Conservation (phyloP, 2,329 filamentous ascomycete genomes). For the Fusarium sp. region DNA sequence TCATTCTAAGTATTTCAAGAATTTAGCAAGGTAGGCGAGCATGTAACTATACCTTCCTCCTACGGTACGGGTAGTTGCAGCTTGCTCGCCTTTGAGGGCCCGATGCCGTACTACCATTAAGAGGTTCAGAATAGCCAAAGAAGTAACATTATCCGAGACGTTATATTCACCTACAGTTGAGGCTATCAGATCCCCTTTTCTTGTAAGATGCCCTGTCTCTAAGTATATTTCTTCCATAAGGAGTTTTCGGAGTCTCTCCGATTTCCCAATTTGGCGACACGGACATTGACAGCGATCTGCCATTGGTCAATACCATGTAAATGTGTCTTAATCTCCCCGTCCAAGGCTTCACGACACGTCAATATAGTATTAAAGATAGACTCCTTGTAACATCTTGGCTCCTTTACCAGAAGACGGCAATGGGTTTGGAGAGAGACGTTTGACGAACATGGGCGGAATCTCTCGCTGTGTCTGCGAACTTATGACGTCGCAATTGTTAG, state of each 20-base stretch:
- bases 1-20: neutral
- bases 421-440: neutral
- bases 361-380: neutral
- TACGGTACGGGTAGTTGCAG: slow-evolving; percentile 6
- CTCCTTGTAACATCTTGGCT: too few species aligned
- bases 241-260: slow-evolving; percentile 48
- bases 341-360: neutral
- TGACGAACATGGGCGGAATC: neutral
- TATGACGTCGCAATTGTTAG: neutral
- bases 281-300: neutral
- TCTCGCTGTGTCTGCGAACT: neutral
- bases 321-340: neutral
- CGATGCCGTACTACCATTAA: neutral
- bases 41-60: neutral
- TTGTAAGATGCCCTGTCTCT: neutral
- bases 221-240: slow-evolving; percentile 19
- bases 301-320: slow-evolving; percentile 32
- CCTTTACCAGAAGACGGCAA: neutral
- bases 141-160: neutral
- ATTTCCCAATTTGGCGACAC: slow-evolving; percentile 39
- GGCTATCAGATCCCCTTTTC: neutral
- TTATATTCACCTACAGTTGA: neutral
- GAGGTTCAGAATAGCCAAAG: neutral
- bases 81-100: neutral
- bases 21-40: neutral